Evolutionary conservation across 805 yeast species (phyloP).

Genomic region (Metschnikowia drakensbergensis): DNA sequence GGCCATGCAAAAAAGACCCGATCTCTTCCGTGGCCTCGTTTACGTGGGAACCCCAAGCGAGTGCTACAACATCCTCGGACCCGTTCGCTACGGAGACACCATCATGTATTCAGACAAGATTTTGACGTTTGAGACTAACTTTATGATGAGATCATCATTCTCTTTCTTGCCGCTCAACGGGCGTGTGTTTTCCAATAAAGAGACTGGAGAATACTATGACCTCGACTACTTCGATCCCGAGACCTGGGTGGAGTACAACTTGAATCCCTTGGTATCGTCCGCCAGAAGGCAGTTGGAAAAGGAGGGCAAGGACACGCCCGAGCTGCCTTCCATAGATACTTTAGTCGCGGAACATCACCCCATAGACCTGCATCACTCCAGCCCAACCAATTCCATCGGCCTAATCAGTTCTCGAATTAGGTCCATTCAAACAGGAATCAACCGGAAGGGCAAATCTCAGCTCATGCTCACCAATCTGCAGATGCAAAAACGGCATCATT

Average conservation of each 20-base stretch:
- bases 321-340: conserved; percentile 8
- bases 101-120: conserved; percentile 71
- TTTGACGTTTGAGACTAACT: conserved; percentile 75
- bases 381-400: conserved; percentile 6
- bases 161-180: conserved; percentile 76
- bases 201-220: conserved; percentile 54
- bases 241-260: conserved; percentile 70
- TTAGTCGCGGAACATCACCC: conserved; percentile 10
- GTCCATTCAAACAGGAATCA: conserved; percentile 13
- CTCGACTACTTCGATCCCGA: conserved; percentile 78
- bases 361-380: conserved; percentile 2
- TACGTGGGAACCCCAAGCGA: conserved; percentile 84
- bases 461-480: conserved; percentile 21
- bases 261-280: conserved; percentile 67
- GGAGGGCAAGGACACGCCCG: conserved; percentile 3
- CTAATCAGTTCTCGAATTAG: conserved; percentile 23
- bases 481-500: conserved; percentile 24
- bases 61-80: conserved; percentile 84
- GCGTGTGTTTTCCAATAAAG: conserved; percentile 61
- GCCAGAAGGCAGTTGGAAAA: conserved; percentile 21
- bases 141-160: conserved; percentile 83
- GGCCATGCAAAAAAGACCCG: conserved; percentile 65
- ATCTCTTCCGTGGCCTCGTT: conserved; percentile 66
- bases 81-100: conserved; percentile 76
- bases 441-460: conserved; percentile 12